Evolutionary conservation across 2,329 filamentous ascomycete genomes (phyloP), one percentile per base, ranked within the genome.

Genomic region (Aspergillus arachidicola): DNA sequence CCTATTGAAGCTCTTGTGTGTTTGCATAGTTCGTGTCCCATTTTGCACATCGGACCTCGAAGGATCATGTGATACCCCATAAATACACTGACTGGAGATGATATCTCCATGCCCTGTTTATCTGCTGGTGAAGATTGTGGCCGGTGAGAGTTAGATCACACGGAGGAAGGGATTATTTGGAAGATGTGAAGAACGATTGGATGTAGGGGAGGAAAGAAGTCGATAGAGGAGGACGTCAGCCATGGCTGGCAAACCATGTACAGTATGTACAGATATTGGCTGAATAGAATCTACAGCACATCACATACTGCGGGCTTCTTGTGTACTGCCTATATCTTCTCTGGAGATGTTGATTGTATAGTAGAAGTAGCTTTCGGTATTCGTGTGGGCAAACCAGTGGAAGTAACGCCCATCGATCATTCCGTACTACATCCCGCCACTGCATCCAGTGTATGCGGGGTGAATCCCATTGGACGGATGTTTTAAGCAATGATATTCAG

Each of bases 31-130:
- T 48, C 36, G 34, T 48, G 36, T 43, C 26, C 32, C 19, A 26
- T 45, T 41, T 53, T 55, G 34, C 51, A 54, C 46, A 30, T 53
- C 46, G 34, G 28, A 48, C n/a, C 57, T 46, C 41, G 56, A 56
- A 57, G 56, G 55, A 61, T 60, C 62, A 61, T 64, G 54, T 64
- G 62, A 64, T 64, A 64, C 62, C 62, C 62, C 58, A 23, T 32
- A 58, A 51, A 57, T 43, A 58, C 38, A 56, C 21, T 32, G 43
- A 34, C 41, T 10, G 51, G 45, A 60, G 43, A 43, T 26, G 12
- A 16, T 48, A 12, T 7, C n/a, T 45, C 14, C 23, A 50, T 50
- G 26, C 30, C 23, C 26, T 50, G 30, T 7, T 36, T 54, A n/a
- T 14, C 19, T 50, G 46, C 26, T 34, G 28, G 45, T 26, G 21